A percentile compares a stretch with the other conserved stretches of the same genome.
phyloP scores from a whole-genome alignment of 2,329 filamentous ascomycete species.

The Fusarium sp. region DNA sequence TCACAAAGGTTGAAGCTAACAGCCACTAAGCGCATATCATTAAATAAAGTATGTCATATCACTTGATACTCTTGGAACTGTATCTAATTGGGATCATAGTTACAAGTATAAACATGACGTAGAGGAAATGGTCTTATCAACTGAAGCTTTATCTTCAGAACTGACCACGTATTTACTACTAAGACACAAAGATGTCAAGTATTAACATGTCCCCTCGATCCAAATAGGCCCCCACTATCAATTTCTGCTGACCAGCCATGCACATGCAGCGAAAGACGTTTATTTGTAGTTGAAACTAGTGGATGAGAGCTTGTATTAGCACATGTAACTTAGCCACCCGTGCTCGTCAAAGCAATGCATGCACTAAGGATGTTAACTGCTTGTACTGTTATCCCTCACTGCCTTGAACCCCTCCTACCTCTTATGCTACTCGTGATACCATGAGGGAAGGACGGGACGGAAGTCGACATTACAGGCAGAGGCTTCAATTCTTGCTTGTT shows the following conservation, averaged over 20 bases:
- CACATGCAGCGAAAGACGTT: neutral
- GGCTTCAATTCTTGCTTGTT: neutral
- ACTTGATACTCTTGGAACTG: neutral
- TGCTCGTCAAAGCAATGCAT: neutral
- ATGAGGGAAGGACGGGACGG: no score
- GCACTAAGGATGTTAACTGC: no score
- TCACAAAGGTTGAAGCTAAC: accelerated
- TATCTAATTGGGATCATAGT: accelerated
- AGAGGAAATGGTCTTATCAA: neutral
- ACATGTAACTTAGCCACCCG: no score
- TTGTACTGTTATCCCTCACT: neutral
- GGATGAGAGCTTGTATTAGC: neutral
- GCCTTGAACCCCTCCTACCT: neutral
- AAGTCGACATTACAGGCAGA: no score
- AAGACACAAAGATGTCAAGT: neutral
- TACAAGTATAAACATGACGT: accelerated
- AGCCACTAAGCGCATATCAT: neutral
- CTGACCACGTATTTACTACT: no score
- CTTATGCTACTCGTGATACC: no score
- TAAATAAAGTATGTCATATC: neutral
- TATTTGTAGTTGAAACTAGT: neutral
- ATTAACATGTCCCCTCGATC: neutral
- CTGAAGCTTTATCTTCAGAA: neutral
- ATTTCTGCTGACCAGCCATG: accelerated
- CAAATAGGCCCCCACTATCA: accelerated